Evolutionary conservation across 2,329 filamentous ascomycete species (phyloP).

Genomic region (Fusarium miscanthi): DNA sequence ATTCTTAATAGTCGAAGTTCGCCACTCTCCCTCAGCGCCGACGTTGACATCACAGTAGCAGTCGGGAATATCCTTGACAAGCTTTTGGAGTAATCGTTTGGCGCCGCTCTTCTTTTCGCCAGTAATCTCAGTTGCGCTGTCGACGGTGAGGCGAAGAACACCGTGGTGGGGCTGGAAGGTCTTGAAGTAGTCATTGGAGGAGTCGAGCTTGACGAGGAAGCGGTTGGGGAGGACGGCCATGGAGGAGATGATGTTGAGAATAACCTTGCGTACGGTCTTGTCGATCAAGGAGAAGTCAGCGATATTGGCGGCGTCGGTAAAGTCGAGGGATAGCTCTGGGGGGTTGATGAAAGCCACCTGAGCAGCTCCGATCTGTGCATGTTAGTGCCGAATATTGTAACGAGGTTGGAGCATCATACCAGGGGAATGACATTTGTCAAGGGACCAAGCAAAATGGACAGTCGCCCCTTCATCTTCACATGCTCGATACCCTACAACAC

Average conservation of each 20-base stretch:
- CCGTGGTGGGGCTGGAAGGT: slow-evolving; percentile 42
- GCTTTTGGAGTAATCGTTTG: slow-evolving; percentile 35
- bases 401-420: background rate
- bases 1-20: slow-evolving; percentile 42
- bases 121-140: slow-evolving; percentile 33
- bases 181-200: slow-evolving; percentile 45
- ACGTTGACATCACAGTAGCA: slow-evolving; percentile 41
- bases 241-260: slow-evolving; percentile 39
- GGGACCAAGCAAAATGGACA: slow-evolving; percentile 39
- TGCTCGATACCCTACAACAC: slow-evolving; percentile 39
- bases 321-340: slow-evolving; percentile 34
- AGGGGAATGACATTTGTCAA: slow-evolving; percentile 41
- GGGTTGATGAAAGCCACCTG: slow-evolving; percentile 44
- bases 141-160: slow-evolving; percentile 41
- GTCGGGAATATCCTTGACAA: slow-evolving; percentile 42
- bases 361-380: slow-evolving; percentile 39
- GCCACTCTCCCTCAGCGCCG: slow-evolving; percentile 42
- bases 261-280: slow-evolving; percentile 40
- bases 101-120: slow-evolving; percentile 42
- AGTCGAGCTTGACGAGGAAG: slow-evolving; percentile 43
- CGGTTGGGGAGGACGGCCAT: slow-evolving; percentile 45
- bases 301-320: slow-evolving; percentile 43
- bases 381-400: background rate
- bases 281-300: slow-evolving; percentile 42
- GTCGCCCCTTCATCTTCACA: slow-evolving; percentile 39